A percentile compares a stretch with the other conserved stretches of the same genome.
Evolutionary conservation across 2,329 filamentous ascomycete genomes (phyloP).

Genomic region (Ophioceras dolichostomum): DNA sequence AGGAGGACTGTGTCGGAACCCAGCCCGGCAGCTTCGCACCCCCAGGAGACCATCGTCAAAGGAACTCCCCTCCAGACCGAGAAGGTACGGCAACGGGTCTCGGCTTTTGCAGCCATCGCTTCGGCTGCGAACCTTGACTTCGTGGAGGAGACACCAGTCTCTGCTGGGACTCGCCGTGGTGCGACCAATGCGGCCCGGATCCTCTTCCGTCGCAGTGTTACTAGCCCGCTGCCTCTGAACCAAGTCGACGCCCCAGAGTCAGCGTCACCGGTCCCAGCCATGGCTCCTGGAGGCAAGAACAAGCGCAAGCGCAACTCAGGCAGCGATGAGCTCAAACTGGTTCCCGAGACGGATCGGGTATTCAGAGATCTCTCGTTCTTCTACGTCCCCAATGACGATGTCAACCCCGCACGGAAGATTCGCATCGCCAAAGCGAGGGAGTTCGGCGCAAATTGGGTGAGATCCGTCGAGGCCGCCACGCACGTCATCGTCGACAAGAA

Average conservation of each 20-base stretch:
- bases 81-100: constrained; percentile 3
- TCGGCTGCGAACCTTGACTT: constrained; percentile 10
- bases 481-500: constrained; percentile 69
- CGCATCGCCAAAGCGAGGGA: constrained; percentile 66
- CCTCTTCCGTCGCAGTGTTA: constrained; percentile 14
- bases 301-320: constrained; percentile 29
- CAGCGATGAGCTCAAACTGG: constrained; percentile 21
- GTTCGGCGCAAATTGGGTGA: constrained; percentile 63
- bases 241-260: too few species aligned
- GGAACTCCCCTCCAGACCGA: constrained; percentile 8
- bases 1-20: constrained; percentile 2
- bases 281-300: too few species aligned
- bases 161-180: too few species aligned
- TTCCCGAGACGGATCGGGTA: constrained; percentile 41
- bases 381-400: constrained; percentile 74
- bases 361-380: constrained; percentile 53
- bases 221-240: constrained; percentile 19
- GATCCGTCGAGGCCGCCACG: constrained; percentile 47
- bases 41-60: constrained; percentile 8
- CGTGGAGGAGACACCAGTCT: constrained; percentile 18
- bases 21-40: background rate
- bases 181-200: constrained; percentile 6
- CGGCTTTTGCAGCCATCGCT: background rate
- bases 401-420: constrained; percentile 50
- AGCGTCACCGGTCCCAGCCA: too few species aligned